Evolutionary conservation across 257 asterid species (phyloP).

Genomic region (Gynochthodes officinalis): DNA sequence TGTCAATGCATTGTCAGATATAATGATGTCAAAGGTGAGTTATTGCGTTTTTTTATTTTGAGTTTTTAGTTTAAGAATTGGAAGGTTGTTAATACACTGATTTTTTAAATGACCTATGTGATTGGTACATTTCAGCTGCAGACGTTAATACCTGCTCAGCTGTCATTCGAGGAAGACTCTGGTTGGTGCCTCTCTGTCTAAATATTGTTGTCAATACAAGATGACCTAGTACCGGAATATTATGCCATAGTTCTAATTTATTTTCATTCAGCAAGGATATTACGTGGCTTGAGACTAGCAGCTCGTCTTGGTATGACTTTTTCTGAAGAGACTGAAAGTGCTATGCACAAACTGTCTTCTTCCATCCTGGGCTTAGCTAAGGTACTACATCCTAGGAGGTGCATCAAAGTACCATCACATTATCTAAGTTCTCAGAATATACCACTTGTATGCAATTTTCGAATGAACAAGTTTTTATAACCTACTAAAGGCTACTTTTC

Average conservation of each 20-base stretch:
- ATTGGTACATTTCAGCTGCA: slow-evolving; percentile 54
- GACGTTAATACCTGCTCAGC: slow-evolving; percentile 70
- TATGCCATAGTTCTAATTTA: slow-evolving; percentile 5
- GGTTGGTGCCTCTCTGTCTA: slow-evolving; percentile 46
- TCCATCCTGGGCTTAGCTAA: slow-evolving; percentile 45
- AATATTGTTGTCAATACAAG: slow-evolving; percentile 8
- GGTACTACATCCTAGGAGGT: slow-evolving; percentile 42
- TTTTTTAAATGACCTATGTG: slow-evolving; percentile 3
- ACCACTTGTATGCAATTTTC: not conserved
- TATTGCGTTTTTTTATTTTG: slow-evolving; percentile 16
- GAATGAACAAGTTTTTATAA: not conserved
- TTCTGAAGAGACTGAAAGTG: slow-evolving; percentile 68
- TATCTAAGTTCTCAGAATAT: not conserved
- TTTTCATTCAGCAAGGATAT: slow-evolving; percentile 68
- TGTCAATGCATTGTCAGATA: slow-evolving; percentile 62
- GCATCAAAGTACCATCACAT: not conserved
- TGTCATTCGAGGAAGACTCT: slow-evolving; percentile 78
- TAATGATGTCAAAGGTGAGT: slow-evolving; percentile 67
- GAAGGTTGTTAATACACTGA: not conserved
- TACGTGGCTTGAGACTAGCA: slow-evolving; percentile 93
- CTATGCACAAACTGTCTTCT: slow-evolving; percentile 53
- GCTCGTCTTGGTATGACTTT: slow-evolving; percentile 84
- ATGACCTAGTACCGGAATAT: not conserved
- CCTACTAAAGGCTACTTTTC: not conserved
- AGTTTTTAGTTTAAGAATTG: not conserved